Base-by-base conservation (phyloP, 2,329 filamentous ascomycete species). In the Hypoxylon sp. region DNA sequence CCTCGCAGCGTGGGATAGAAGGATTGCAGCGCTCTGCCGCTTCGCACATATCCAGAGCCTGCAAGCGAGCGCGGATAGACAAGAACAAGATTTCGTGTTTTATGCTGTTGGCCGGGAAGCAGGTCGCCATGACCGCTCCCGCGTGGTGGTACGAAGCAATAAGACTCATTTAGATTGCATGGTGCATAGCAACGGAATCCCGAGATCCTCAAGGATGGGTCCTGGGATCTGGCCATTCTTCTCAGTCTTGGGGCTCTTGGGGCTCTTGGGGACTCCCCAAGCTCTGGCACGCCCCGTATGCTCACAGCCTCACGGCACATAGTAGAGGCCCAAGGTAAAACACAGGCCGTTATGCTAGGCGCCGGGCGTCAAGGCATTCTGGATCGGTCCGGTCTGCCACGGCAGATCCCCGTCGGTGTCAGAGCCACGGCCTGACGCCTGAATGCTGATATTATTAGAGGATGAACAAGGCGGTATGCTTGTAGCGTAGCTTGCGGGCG, bases 101-200 rank as follows among this genome's bases (percentile, higher is more conserved):
- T 63, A 67, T 69, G 65, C 62, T 60, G 55, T 58, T 58, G 58
- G 31, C 66, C 66, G 65, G 49, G 21, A 57, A 65, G 63, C 55
- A 64, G 59, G 59, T 50, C n/a, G 35, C 38, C 43, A 56, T 55
- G 31, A 37, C 55, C 43, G 55, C 55, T 56, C 55, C 54, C 49
- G 60, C 55, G 26, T 46, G 56, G 62, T 65, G 62, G 62, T 58
- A 68, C 60, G 50, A 64, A 58, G 64, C 56, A 63, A 65, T 64
- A 63, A 66, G 55, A 55, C 60, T 62, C 56, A 62, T 63, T 58
- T 63, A 63, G 54, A 58, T 61, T 59, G 58, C 55, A 54, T 62
- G 48, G 55, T 54, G 55, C 46, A 53, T 50, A 55, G 54, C 58
- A 41, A 57, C 49, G 10, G 46, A 55, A 64, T 64, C 48, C 58